A percentile compares a stretch with the other conserved stretches of the same genome.
phyloP scores from a whole-genome alignment of 1,284 basidiomycete genomes.

The Tremellales sp. region DNA sequence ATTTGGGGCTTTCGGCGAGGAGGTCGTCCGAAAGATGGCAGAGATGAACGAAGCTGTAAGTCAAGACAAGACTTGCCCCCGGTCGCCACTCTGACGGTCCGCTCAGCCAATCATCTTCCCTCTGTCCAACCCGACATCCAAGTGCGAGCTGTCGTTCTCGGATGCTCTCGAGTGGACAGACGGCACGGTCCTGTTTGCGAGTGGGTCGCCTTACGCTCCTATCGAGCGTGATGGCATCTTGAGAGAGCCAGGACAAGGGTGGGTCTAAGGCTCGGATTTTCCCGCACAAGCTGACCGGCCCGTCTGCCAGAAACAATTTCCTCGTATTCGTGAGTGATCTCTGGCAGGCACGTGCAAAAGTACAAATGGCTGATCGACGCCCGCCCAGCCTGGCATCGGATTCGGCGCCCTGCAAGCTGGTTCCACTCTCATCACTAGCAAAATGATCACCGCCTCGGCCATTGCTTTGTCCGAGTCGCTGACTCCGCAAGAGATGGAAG shows the following conservation, averaged over 20 bases:
- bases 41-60: conserved; percentile 57
- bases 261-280: no score
- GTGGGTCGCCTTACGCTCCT: conserved; percentile 78
- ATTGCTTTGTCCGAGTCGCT: conserved; percentile 74
- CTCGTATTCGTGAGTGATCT: conserved; percentile 24
- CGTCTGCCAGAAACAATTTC: conserved; percentile 48
- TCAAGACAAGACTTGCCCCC: neutral
- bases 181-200: conserved; percentile 71
- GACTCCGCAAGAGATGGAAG: conserved; percentile 63
- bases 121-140: conserved; percentile 84
- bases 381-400: conserved; percentile 61
- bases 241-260: conserved; percentile 80
- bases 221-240: conserved; percentile 58
- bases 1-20: conserved; percentile 72
- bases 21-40: conserved; percentile 78
- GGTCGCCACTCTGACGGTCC: conserved; percentile 48
- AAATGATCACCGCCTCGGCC: conserved; percentile 53
- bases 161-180: conserved; percentile 70
- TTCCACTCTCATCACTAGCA: conserved; percentile 40
- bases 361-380: conserved; percentile 15
- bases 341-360: conserved; percentile 9
- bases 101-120: conserved; percentile 90
- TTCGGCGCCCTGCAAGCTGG: conserved; percentile 68
- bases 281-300: conserved; percentile 53
- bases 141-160: conserved; percentile 69